Evolutionary conservation across 192 early-diverging fungal genomes (phyloP), one percentile per base, ranked within the genome.

Genomic region (Physocladia obscura): DNA sequence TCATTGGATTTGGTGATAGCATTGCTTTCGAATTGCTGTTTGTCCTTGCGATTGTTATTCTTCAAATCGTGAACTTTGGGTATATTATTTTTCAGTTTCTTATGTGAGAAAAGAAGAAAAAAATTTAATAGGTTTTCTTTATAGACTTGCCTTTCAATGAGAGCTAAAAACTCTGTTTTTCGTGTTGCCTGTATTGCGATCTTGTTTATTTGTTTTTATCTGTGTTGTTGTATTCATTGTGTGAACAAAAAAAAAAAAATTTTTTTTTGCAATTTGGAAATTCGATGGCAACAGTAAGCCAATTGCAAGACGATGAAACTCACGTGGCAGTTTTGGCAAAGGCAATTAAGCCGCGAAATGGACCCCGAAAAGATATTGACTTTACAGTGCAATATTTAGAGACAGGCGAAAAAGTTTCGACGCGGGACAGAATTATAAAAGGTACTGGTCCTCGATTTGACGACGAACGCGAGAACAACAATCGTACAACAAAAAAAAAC

Each of bases 351-450:
- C 47, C 63, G 1, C 32, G 27, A 17, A 52, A 49, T 19, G 70
- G 70, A 0, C 61, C 60, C 3, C 44, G 70, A 5, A 72, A 73
- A 4, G 74, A 67, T 26, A 90, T 92, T 65, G 92, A 93, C 80
- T 92, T 93, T 70, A 89, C 91, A 13, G 81, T 91, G 54, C 87
- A 92, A 62, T 88, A 56, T 19, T 70, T 78, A 72, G 92, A 92
- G 34, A 87, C 90, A 71, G 91, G 90, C 62, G 80, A 83, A 36
- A 81, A 85, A 39, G 90, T 93, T 27, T 84, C 84, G 32, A 94
- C 93, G 5, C 74, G 73, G 4, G 90, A 91, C 40, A 84, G 94
- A 17, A 81, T 90, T 59, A 81, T 84, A 67, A 91, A 91, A 91
- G 92, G 92, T 91, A 79, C 57, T 8, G 6, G 52, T 29, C 15